Evolutionary conservation across 1,139 yeast species (phyloP).

Genomic region (Taphrina communis): DNA sequence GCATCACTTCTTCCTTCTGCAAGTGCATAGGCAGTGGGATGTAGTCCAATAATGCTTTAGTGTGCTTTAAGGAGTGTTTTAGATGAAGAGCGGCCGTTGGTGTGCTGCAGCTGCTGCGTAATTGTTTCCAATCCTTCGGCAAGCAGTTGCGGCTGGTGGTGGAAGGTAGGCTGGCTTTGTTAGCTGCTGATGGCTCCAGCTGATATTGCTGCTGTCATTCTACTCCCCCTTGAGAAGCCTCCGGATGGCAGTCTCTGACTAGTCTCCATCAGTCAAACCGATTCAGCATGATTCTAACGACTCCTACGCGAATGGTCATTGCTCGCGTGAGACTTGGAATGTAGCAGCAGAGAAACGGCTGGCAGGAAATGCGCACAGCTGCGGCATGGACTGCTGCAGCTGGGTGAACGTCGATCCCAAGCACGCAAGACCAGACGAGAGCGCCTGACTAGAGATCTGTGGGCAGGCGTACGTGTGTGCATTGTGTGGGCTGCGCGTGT

Average conservation of each 20-base stretch:
- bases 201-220: not conserved
- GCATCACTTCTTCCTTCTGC: too few relatives aligned
- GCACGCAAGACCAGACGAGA: not conserved
- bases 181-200: not conserved
- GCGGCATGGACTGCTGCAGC: not conserved
- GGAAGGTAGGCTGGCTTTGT: not conserved
- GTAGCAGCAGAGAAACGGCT: not conserved
- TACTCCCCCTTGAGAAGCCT: not conserved
- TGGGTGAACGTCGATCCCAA: not conserved
- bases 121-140: conserved; percentile 11
- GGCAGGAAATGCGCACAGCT: not conserved
- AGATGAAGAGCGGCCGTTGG: conserved; percentile 4
- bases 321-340: not conserved
- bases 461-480: not conserved
- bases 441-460: too few relatives aligned
- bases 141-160: not conserved
- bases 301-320: too few relatives aligned
- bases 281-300: not conserved
- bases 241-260: not conserved
- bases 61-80: not conserved
- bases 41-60: too few relatives aligned
- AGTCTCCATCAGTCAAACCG: not conserved
- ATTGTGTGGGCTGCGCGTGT: not conserved
- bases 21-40: too few relatives aligned
- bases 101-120: not conserved